These are phyloP conservation scores for Drechslera avenae DNA, from an alignment of 2,329 filamentous ascomycete genomes.

Conservation along the genomic window DNA sequence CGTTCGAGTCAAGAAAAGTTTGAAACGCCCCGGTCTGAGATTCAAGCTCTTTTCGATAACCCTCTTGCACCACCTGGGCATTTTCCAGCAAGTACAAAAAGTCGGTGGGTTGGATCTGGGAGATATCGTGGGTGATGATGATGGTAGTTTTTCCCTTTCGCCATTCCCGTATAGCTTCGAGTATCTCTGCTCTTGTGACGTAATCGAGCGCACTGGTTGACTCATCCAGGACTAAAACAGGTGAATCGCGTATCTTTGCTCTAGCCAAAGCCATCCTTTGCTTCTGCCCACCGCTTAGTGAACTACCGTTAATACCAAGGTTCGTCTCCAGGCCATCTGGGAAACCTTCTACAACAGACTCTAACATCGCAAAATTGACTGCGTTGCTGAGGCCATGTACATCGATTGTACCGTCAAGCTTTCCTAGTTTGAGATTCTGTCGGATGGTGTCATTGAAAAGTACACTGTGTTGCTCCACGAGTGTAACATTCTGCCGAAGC, in stretches of 20 bases:
- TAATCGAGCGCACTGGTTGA: slow-evolving; percentile 84
- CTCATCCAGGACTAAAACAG: slow-evolving; percentile 86
- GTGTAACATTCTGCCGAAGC: slow-evolving; percentile 76
- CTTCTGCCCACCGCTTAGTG: slow-evolving; percentile 82
- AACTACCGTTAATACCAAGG: slow-evolving; percentile 70
- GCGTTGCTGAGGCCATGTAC: slow-evolving; percentile 64
- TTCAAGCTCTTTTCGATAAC: slow-evolving; percentile 64
- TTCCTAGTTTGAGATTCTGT: slow-evolving; percentile 78
- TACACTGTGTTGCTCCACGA: slow-evolving; percentile 81
- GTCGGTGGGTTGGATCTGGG: slow-evolving; percentile 73
- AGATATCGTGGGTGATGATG: slow-evolving; percentile 88
- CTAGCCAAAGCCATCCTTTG: slow-evolving; percentile 82
- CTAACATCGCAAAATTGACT: slow-evolving; percentile 70
- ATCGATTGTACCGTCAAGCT: slow-evolving; percentile 57
- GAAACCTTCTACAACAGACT: slow-evolving; percentile 68
- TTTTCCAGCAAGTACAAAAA: slow-evolving; percentile 80
- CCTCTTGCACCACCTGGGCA: slow-evolving; percentile 70
- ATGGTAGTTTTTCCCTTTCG: slow-evolving; percentile 82
- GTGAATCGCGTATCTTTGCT: slow-evolving; percentile 75
- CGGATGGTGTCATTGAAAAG: slow-evolving; percentile 82
- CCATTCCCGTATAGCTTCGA: slow-evolving; percentile 79
- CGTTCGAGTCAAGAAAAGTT: slow-evolving; percentile 27
- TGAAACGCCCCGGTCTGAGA: slow-evolving; percentile 54
- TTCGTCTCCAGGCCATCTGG: slow-evolving; percentile 73
- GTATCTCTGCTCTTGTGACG: slow-evolving; percentile 68